Evolutionary conservation across 2,329 filamentous ascomycete genomes (phyloP).

Genomic region (Stenocarpella maydis): DNA sequence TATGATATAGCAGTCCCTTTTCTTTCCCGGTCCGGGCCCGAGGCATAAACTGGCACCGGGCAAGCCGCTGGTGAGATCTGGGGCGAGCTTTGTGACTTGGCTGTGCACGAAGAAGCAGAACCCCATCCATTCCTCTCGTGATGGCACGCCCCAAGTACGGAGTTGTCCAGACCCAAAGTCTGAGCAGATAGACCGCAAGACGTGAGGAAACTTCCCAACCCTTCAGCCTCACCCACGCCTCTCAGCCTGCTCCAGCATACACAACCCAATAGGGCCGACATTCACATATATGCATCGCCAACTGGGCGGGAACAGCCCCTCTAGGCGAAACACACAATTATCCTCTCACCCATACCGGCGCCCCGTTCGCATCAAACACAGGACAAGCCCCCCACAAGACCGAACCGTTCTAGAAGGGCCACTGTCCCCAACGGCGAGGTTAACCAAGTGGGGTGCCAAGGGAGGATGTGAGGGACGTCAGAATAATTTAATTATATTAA

Average conservation of each 20-base stretch:
- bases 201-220: background rate
- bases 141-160: background rate
- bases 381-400: background rate
- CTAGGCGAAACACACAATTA: background rate
- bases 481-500: slow-evolving; percentile 13
- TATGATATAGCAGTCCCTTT: background rate
- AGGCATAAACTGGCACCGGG: slow-evolving; percentile 5
- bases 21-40: background rate
- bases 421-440: slow-evolving; percentile 4
- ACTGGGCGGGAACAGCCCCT: background rate
- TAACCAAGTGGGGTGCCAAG: background rate
- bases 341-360: background rate
- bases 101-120: background rate
- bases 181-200: background rate
- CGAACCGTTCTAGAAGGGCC: slow-evolving; percentile 10
- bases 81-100: background rate
- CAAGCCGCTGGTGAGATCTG: background rate
- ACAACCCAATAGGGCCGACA: background rate
- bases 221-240: background rate
- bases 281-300: slow-evolving; percentile 2
- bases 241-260: background rate
- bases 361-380: background rate
- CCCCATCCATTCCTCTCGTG: background rate
- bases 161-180: background rate
- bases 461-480: background rate